A percentile compares a stretch with the other conserved stretches of the same genome.
Evolutionary conservation across 768 basidiomycete genomes (phyloP).

Genomic region (Cubamyces lactineus): DNA sequence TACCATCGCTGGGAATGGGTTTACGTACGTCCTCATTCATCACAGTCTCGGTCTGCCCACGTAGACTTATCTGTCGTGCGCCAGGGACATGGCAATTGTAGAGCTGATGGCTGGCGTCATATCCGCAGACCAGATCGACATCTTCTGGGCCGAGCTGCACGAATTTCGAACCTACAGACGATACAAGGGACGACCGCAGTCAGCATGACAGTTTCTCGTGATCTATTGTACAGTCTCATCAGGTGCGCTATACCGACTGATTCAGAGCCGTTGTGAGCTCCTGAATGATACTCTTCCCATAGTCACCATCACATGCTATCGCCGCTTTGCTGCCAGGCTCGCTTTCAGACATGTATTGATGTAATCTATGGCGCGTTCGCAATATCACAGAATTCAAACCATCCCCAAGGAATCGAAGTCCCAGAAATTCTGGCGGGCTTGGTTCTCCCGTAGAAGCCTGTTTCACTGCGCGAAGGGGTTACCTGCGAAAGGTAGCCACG

Average conservation of each 20-base stretch:
- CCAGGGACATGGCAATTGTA: conserved; percentile 8
- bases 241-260: too few species aligned
- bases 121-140: conserved; percentile 19
- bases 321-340: too few species aligned
- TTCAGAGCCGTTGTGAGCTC: too few species aligned
- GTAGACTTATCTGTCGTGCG: neutral
- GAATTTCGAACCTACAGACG: conserved; percentile 19
- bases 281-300: too few species aligned
- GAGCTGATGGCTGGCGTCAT: conserved; percentile 15
- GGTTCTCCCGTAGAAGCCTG: neutral
- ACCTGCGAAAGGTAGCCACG: neutral
- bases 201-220: neutral
- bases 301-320: too few species aligned
- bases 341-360: too few species aligned
- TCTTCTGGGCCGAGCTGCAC: conserved; percentile 22
- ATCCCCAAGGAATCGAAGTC: neutral
- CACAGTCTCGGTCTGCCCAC: neutral
- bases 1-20: conserved; percentile 20
- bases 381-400: too few species aligned
- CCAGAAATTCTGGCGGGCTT: neutral
- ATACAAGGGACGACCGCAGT: conserved; percentile 15
- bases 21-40: conserved; percentile 14
- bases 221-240: too few species aligned
- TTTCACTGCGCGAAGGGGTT: neutral
- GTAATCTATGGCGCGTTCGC: too few species aligned